Conservation (phyloP, 176 grass and related monocot species). For the Triticum timopheevii region DNA sequence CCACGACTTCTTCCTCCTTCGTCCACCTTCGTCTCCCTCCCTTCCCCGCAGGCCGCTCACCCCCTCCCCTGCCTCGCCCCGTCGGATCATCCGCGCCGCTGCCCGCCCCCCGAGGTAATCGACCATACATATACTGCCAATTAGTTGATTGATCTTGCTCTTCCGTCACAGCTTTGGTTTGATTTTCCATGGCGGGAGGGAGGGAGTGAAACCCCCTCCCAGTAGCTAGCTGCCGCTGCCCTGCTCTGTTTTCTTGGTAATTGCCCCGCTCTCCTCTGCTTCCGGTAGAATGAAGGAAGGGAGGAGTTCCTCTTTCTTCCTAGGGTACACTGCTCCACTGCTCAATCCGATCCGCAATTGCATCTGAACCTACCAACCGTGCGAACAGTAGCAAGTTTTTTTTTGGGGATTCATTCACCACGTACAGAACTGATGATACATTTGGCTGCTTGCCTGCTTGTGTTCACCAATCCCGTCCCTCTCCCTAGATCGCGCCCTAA, state of each 20-base stretch:
- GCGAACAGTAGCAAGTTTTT: background rate
- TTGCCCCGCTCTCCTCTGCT: too few species aligned
- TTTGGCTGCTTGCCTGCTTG: background rate
- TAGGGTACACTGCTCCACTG: background rate
- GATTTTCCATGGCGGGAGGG: background rate
- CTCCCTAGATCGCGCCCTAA: too few species aligned
- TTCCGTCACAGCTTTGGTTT: background rate
- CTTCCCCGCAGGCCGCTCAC: background rate
- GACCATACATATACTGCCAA: background rate
- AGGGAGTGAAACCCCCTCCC: background rate
- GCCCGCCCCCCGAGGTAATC: background rate
- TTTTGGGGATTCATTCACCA: background rate
- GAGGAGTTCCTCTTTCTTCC: too few species aligned
- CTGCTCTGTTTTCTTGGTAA: background rate
- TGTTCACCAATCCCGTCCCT: too few species aligned
- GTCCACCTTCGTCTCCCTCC: background rate
- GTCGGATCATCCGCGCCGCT: background rate
- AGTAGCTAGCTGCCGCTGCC: too few species aligned
- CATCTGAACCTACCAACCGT: background rate
- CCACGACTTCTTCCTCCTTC: background rate
- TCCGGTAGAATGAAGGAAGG: background rate
- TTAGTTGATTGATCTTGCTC: background rate
- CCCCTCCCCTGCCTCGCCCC: background rate
- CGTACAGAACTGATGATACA: background rate
- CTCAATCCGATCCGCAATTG: background rate